A percentile compares a stretch with the other conserved stretches of the same genome.
Evolutionary conservation across 495 filamentous ascomycete genomes (phyloP).

Genomic region (Cudoniella acicularis): DNA sequence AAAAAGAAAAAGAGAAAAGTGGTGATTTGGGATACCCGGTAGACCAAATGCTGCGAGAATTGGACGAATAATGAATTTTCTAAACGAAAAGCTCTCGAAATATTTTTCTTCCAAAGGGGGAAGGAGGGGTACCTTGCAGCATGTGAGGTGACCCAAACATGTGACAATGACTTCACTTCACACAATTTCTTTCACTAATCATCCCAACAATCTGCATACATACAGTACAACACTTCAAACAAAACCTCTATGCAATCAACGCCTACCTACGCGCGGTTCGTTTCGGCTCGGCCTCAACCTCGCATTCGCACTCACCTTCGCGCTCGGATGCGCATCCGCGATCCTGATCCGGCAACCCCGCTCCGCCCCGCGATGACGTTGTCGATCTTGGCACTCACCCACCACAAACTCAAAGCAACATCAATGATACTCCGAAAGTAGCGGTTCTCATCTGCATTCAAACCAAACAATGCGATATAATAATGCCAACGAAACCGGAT

Average conservation of each 20-base stretch:
- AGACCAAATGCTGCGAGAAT: neutral
- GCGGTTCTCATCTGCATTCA: neutral
- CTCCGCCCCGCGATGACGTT: slow-evolving; percentile 19
- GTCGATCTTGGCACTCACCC: neutral
- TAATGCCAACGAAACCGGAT: neutral
- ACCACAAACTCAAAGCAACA: neutral
- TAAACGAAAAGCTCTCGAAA: neutral
- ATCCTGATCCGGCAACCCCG: neutral
- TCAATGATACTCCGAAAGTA: slow-evolving; percentile 6
- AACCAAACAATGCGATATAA: neutral
- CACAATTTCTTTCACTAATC: too few relatives aligned
- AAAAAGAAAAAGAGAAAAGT: too few relatives aligned
- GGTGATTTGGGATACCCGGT: slow-evolving; percentile 12
- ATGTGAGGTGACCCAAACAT: too few relatives aligned
- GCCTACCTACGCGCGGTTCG: too few relatives aligned
- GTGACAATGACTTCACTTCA: too few relatives aligned
- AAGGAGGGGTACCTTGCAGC: neutral
- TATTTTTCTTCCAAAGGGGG: neutral
- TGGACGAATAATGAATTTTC: neutral
- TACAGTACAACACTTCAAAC: too few relatives aligned
- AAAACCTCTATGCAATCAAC: too few relatives aligned
- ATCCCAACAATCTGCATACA: too few relatives aligned
- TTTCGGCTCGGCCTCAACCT: neutral
- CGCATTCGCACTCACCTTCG: neutral
- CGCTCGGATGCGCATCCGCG: neutral